Base-by-base conservation (phyloP, 176 grass and related monocot genomes). In the Avena atlantica region DNA sequence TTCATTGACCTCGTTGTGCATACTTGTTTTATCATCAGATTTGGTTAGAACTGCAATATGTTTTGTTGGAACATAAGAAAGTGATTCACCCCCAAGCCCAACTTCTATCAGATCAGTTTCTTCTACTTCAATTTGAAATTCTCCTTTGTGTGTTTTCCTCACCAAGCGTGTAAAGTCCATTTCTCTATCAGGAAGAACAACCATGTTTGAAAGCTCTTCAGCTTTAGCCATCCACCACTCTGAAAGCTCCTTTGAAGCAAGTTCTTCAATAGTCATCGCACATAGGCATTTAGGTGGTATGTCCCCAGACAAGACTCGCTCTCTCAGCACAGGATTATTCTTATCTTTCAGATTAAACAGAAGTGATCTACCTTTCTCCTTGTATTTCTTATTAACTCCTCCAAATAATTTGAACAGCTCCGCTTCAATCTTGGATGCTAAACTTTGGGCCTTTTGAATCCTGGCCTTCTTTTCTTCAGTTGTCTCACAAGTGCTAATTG, bases 321-420 rank as follows among this genome's bases (percentile, higher is more conserved):
- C 84, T 31, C 84, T 92, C 79, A 98, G 79, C 62, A 81, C 88
- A 47, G 91, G 93, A 60, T 98, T 95, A 50, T 42, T 91, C 69
- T 61, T 91, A 83, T 95, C 93, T 85, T 95, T 95, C 88, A 98
- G 78, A 80, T 95, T 98, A 53, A 94, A 98, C 74, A 92, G 78
- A 51, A 95, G 88, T 21, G 93, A 95, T 76, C 91, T 91, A 81
- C 81, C 93, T 81, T 95, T 95, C 81, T 98, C 93, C 81, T 88
- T 98, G 64, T 95, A 98, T 85, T 92, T 95, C 90, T 95, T 98
- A 85, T 86, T 95, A 68, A 94, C 93, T 67, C 86, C 91, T 42
- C 86, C 91, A 81, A 93, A 98, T 66, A 94, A 85, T 57, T 73
- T 84, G 81, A 95, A 98, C 61, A 98, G 74, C 31, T 93, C 93